Evolutionary conservation across 371 early-diverging fungal species (phyloP).

Genomic region (Syncephalastrum racemosum): DNA sequence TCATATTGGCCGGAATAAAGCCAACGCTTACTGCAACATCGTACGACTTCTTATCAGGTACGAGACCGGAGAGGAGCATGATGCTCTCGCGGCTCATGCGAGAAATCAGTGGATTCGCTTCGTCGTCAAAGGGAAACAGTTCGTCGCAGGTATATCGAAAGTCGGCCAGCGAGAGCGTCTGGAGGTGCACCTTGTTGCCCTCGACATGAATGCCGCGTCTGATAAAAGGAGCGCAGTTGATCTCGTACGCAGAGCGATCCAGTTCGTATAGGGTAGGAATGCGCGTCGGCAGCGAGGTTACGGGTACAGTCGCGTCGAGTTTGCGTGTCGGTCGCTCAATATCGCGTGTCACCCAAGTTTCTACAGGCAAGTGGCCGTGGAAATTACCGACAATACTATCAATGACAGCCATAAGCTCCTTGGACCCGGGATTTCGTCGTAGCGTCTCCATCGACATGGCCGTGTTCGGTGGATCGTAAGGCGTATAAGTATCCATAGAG

Average conservation of each 20-base stretch:
- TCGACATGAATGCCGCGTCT: slow-evolving; percentile 10
- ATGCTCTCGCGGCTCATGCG: slow-evolving; percentile 8
- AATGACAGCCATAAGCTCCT: too few species aligned
- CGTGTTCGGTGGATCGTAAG: too few species aligned
- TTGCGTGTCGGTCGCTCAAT: background rate
- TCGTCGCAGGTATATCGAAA: slow-evolving; percentile 11
- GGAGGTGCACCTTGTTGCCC: slow-evolving; percentile 10
- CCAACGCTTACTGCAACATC: slow-evolving; percentile 15
- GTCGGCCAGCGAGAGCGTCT: slow-evolving; percentile 7
- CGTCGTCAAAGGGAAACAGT: background rate
- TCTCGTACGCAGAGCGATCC: slow-evolving; percentile 10
- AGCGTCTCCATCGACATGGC: too few species aligned
- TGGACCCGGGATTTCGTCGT: too few species aligned
- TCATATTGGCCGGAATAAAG: slow-evolving; percentile 12
- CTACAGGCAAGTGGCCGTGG: slow-evolving; percentile 9
- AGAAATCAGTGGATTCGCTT: background rate
- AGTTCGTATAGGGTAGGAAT: slow-evolving; percentile 13
- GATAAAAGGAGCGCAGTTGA: slow-evolving; percentile 11
- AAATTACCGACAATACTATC: slow-evolving; percentile 8
- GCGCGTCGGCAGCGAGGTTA: background rate
- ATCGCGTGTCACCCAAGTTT: slow-evolving; percentile 7
- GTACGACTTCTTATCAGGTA: slow-evolving; percentile 14
- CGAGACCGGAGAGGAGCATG: slow-evolving; percentile 8
- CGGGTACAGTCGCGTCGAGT: background rate
- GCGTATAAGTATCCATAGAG: too few species aligned